Evolutionary conservation across 2,329 filamentous ascomycete genomes (phyloP).

Genomic region (Fusarium sp.): DNA sequence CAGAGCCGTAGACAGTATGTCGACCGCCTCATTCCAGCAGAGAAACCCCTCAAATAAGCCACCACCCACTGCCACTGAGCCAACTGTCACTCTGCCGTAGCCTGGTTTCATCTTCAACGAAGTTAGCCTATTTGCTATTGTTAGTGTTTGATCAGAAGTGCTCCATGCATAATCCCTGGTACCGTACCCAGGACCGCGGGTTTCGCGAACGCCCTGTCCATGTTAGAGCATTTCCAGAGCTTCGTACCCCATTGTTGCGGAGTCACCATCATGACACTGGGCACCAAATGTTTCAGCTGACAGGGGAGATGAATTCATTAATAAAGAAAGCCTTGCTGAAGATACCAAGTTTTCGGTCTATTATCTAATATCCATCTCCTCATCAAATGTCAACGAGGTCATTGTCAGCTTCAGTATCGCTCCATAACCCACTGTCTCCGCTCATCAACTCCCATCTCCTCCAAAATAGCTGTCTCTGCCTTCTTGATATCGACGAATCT

Average conservation of each 20-base stretch:
- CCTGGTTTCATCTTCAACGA: constrained; percentile 13
- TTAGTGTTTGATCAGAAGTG: neutral
- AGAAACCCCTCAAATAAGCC: neutral
- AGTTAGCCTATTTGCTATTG: neutral
- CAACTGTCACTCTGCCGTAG: constrained; percentile 5
- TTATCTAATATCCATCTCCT: neutral
- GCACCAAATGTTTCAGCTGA: constrained; percentile 3
- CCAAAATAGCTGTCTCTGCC: constrained; percentile 58
- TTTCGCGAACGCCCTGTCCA: constrained; percentile 11
- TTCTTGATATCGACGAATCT: constrained; percentile 69
- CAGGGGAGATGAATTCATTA: neutral
- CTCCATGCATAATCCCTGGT: constrained; percentile 9
- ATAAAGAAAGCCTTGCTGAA: neutral
- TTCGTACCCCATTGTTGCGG: neutral
- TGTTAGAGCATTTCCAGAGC: neutral
- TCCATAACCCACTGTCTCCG: constrained; percentile 71
- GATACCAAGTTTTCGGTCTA: neutral
- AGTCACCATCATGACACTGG: neutral
- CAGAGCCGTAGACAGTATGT: neutral
- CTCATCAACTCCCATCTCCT: constrained; percentile 57
- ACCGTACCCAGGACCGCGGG: neutral
- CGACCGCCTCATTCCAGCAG: constrained; percentile 20
- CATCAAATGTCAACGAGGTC: neutral
- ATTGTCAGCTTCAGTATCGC: constrained; percentile 57
- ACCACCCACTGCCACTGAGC: neutral